Percentiles rank a stretch among this genome's conserved stretches.
Conservation (phyloP, 805 yeast genomes). For the Saturnispora silvae region DNA sequence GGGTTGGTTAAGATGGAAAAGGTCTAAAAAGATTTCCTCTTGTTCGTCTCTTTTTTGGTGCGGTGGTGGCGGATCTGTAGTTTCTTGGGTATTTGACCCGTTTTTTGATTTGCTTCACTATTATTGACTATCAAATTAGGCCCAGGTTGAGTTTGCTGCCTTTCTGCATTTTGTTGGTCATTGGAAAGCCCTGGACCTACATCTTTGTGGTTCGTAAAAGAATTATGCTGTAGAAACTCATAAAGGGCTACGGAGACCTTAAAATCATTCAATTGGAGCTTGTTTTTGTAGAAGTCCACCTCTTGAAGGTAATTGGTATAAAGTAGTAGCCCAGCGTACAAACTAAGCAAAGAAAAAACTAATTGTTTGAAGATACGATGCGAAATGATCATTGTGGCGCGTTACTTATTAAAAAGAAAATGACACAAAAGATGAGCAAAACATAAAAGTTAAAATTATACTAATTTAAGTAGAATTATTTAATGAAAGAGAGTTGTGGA, state of each 20-base stretch:
- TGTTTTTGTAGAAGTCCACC: slow-evolving; percentile 18
- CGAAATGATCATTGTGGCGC: slow-evolving; percentile 13
- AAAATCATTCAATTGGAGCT: slow-evolving; percentile 16
- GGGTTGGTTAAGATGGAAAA: slow-evolving; percentile 19
- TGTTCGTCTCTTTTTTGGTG: slow-evolving; percentile 4
- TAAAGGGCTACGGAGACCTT: slow-evolving; percentile 18
- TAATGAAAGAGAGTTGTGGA: too few species aligned
- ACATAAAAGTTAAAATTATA: too few species aligned
- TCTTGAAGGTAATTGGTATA: slow-evolving; percentile 23
- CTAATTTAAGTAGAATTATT: too few species aligned
- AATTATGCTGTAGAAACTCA: slow-evolving; percentile 16
- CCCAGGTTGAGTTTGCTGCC: not conserved
- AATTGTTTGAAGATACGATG: slow-evolving; percentile 15
- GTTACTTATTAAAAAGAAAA: not conserved
- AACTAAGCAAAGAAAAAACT: slow-evolving; percentile 14
- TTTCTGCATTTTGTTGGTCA: not conserved
- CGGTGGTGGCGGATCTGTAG: too few species aligned
- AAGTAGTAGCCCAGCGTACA: slow-evolving; percentile 17
- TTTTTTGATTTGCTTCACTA: not conserved
- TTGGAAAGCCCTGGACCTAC: too few species aligned
- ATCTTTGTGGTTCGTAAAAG: too few species aligned
- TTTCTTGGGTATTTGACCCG: not conserved
- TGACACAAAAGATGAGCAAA: not conserved
- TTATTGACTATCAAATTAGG: not conserved
- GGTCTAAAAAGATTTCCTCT: slow-evolving; percentile 3